Conservation (phyloP, 352 stramenopile species). For the Globisporangium radiosum region DNA sequence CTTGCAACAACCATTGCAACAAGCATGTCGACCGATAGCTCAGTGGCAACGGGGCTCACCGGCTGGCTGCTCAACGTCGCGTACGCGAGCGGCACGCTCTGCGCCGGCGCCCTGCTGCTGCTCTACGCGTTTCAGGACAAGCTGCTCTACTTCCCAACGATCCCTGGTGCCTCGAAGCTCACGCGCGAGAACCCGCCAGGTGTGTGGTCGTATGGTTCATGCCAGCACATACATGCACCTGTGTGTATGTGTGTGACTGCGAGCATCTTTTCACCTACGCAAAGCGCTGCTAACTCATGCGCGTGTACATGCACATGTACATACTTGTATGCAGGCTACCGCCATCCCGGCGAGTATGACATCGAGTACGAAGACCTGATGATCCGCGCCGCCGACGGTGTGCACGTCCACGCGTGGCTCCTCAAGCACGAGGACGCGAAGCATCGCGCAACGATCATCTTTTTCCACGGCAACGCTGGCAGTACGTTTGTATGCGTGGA, state of each 20-base stretch:
- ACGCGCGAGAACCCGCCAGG: conserved; percentile 76
- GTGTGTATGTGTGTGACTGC: background rate
- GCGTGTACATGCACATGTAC: background rate
- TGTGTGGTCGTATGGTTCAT: conserved; percentile 10
- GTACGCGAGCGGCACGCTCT: conserved; percentile 57
- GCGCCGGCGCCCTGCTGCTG: conserved; percentile 51
- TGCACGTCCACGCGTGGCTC: conserved; percentile 90
- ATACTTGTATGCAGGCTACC: conserved; percentile 53
- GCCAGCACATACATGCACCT: background rate
- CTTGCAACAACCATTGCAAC: background rate
- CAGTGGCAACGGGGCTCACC: conserved; percentile 12
- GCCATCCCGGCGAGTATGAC: conserved; percentile 75
- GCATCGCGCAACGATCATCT: conserved; percentile 84
- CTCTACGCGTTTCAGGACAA: conserved; percentile 82
- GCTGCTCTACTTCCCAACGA: conserved; percentile 78
- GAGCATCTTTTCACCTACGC: too few species aligned
- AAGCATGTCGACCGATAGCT: conserved; percentile 33
- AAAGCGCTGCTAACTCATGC: background rate
- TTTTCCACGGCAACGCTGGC: conserved; percentile 94
- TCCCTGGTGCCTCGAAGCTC: conserved; percentile 69
- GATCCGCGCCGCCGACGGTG: conserved; percentile 78
- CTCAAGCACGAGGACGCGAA: conserved; percentile 75
- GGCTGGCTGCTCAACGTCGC: conserved; percentile 60
- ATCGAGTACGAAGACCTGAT: conserved; percentile 89
- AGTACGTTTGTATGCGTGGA: conserved; percentile 31